Evolutionary conservation across 2,329 filamentous ascomycete genomes (phyloP).

Genomic region (Diplodia sapinea): DNA sequence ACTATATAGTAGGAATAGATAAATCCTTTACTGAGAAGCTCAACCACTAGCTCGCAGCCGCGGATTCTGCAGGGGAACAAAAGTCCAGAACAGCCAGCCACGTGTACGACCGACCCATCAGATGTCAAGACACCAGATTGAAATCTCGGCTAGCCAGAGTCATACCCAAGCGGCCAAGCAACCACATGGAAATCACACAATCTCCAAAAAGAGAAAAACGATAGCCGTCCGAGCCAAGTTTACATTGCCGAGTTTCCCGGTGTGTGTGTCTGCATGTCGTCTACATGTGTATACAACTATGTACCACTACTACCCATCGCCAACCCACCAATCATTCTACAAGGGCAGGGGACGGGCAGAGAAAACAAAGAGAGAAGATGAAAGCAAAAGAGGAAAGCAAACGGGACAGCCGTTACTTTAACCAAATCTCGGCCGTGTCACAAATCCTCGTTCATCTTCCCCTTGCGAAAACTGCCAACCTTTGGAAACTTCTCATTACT

Average conservation of each 20-base stretch:
- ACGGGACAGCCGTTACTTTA: background rate
- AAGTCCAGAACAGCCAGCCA: too few species aligned
- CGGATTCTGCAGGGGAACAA: too few species aligned
- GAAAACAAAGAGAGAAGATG: background rate
- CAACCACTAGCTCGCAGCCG: too few species aligned
- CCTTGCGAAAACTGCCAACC: background rate
- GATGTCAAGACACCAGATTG: background rate
- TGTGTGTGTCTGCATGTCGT: too few species aligned
- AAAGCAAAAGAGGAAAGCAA: background rate
- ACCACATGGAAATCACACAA: background rate
- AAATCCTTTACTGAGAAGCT: too few species aligned
- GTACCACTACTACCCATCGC: background rate
- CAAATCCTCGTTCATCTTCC: background rate
- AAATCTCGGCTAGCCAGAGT: background rate
- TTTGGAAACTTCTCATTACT: background rate
- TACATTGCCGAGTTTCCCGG: constrained; percentile 10
- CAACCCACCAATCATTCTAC: background rate
- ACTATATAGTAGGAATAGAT: too few species aligned
- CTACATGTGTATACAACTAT: constrained; percentile 11
- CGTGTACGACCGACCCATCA: background rate
- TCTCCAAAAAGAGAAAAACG: background rate
- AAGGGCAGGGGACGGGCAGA: background rate
- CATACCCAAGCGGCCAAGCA: background rate
- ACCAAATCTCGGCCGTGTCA: background rate
- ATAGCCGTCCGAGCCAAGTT: constrained; percentile 6